phyloP scores from a whole-genome alignment of 2,329 filamentous ascomycete species.

The Diplodia corticola region DNA sequence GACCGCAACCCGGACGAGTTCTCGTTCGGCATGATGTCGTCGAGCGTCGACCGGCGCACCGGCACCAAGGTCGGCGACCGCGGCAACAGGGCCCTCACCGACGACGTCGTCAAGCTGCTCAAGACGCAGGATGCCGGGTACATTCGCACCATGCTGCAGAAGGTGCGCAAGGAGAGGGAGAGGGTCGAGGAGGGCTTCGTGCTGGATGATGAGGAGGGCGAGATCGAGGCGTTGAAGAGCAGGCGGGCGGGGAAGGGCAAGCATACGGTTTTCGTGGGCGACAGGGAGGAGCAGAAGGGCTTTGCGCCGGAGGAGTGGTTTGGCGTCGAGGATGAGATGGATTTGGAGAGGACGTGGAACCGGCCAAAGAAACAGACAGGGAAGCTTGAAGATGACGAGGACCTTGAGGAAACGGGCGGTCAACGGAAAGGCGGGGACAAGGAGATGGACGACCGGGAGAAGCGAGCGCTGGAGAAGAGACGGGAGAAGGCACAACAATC shows the following conservation, averaged over 20 bases:
- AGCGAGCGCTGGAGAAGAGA: constrained; percentile 41
- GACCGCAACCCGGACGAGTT: constrained; percentile 68
- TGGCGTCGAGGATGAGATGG: constrained; percentile 33
- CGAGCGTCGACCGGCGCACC: constrained; percentile 47
- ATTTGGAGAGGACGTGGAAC: constrained; percentile 28
- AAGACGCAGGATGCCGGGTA: constrained; percentile 68
- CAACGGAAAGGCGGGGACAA: constrained; percentile 26
- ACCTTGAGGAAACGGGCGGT: constrained; percentile 31
- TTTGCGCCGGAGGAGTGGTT: constrained; percentile 47
- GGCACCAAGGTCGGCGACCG: constrained; percentile 45
- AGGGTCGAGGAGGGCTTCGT: constrained; percentile 46
- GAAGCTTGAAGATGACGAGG: constrained; percentile 25
- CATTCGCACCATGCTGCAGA: constrained; percentile 58
- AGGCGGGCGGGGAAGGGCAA: constrained; percentile 29
- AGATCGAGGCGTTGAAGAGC: constrained; percentile 43
- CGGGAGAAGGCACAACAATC: constrained; percentile 52
- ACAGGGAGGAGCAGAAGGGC: constrained; percentile 42
- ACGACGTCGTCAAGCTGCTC: constrained; percentile 62
- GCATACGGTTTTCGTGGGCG: constrained; percentile 44
- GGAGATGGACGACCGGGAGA: constrained; percentile 28
- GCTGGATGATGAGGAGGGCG: constrained; percentile 44
- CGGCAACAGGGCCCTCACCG: constrained; percentile 49
- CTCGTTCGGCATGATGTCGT: constrained; percentile 63
- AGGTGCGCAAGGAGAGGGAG: constrained; percentile 55
- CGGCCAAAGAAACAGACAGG: constrained; percentile 31